A percentile compares a stretch with the other conserved stretches of the same genome.
These are phyloP conservation scores for Alternaria sp. DNA, from an alignment of 2,329 filamentous ascomycete species.

Conservation along the genomic window DNA sequence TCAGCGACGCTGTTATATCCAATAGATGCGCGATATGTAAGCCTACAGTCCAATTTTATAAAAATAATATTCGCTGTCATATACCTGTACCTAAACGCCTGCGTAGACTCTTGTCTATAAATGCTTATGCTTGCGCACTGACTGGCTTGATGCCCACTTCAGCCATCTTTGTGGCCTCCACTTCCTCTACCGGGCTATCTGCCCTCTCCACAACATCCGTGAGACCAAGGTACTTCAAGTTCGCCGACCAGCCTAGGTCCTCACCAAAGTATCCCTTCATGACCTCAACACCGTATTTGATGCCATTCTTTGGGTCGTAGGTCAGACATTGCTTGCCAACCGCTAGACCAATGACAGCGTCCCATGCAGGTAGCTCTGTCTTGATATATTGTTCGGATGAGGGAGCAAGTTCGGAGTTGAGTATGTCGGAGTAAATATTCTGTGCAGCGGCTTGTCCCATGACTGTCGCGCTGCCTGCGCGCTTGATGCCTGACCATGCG, in stretches of 20 bases:
- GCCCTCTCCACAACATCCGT: slow-evolving; percentile 46
- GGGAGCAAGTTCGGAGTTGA: slow-evolving; percentile 42
- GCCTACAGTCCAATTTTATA: neutral
- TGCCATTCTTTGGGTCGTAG: slow-evolving; percentile 67
- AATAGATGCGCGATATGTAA: neutral
- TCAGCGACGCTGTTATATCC: neutral
- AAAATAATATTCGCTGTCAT: neutral
- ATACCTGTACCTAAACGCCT: neutral
- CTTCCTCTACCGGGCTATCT: slow-evolving; percentile 23
- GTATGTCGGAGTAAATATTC: slow-evolving; percentile 60
- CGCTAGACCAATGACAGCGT: slow-evolving; percentile 72
- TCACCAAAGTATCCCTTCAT: slow-evolving; percentile 72
- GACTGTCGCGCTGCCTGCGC: slow-evolving; percentile 78
- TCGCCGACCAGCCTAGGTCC: slow-evolving; percentile 65
- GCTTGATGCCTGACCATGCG: slow-evolving; percentile 80
- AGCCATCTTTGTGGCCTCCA: slow-evolving; percentile 32
- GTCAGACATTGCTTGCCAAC: slow-evolving; percentile 74
- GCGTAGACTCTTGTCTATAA: slow-evolving; percentile 1
- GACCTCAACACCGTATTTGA: slow-evolving; percentile 68
- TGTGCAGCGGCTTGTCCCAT: slow-evolving; percentile 72
- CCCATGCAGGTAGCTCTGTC: slow-evolving; percentile 44
- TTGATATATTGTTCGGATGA: slow-evolving; percentile 27
- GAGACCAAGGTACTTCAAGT: slow-evolving; percentile 44
- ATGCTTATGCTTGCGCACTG: slow-evolving; percentile 30
- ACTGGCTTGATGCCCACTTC: slow-evolving; percentile 45